Conservation (phyloP, 2,329 filamentous ascomycete species). For the Claviceps sp. region DNA sequence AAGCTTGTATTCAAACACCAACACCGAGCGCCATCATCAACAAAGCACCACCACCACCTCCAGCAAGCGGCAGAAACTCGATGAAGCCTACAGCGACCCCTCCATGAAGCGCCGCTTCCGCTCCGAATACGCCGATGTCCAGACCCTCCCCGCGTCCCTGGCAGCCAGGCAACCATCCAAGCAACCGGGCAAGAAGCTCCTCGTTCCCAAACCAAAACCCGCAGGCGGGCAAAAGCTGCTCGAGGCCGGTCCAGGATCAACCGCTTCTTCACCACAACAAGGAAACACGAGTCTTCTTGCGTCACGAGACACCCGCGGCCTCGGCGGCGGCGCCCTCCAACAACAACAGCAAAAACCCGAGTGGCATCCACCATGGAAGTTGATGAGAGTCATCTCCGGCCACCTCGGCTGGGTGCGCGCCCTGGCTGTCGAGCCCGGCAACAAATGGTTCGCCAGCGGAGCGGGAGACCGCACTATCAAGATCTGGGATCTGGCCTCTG, state of each 20-base stretch:
- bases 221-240: slow-evolving; percentile 26
- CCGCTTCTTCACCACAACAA: not conserved
- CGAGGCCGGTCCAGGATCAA: slow-evolving; percentile 16
- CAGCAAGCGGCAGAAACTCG: slow-evolving; percentile 26
- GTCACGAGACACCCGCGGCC: slow-evolving; percentile 12
- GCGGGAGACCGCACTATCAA: slow-evolving; percentile 96
- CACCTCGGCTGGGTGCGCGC: slow-evolving; percentile 90
- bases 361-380: slow-evolving; percentile 97
- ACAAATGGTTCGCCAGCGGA: slow-evolving; percentile 94
- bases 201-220: slow-evolving; percentile 9
- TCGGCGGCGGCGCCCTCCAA: slow-evolving; percentile 7
- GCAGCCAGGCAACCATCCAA: slow-evolving; percentile 61
- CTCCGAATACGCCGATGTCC: slow-evolving; percentile 65
- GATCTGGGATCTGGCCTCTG: slow-evolving; percentile 92
- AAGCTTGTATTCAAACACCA: slow-evolving; percentile 17
- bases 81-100: slow-evolving; percentile 21
- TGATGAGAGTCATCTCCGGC: slow-evolving; percentile 93
- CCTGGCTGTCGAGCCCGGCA: slow-evolving; percentile 85
- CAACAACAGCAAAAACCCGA: slow-evolving; percentile 54
- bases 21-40: slow-evolving; percentile 9
- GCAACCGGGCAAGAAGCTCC: slow-evolving; percentile 15
- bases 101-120: slow-evolving; percentile 38
- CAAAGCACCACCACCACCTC: slow-evolving; percentile 2
- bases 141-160: slow-evolving; percentile 62
- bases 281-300: slow-evolving; percentile 17